Evolutionary conservation across 2,329 filamentous ascomycete genomes (phyloP), one percentile per base, ranked within the genome.

Genomic region (Venturia nashicola): DNA sequence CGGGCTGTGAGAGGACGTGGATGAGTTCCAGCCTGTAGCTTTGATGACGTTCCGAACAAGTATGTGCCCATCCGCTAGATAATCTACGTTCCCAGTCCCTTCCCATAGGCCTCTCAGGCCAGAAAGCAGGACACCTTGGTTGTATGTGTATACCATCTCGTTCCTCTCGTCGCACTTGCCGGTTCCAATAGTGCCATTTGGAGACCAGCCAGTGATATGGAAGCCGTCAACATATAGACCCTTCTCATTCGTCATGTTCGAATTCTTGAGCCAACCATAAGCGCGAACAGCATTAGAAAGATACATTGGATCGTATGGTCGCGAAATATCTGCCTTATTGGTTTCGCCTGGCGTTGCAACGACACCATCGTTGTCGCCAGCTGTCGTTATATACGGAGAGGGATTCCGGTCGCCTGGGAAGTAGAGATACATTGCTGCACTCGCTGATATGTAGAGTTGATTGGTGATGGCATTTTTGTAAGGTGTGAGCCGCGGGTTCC

Each of bases 401-500:
- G 82, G 78, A 67, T 92, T 90, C 43, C 81, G 75, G 72, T 96
- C 91, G 0, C 91, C 90, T 0, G 92, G 90, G 68, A 92, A 95
- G 71, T 93, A 83, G 5, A 94, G 81, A 72, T 96, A 97, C 93
- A 97, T 97, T 62, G 82, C 84, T 43, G 93, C 83, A 27, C 89
- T 94, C 0, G 90, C 91, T 0, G 92, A 82, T 66, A 97, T 90
- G 76, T 84, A 97, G 0, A 97, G 82, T 72, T 97, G 86, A 71
- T 97, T 97, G 39, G 93, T 97, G 69, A 97, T 95, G 67, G 93
- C 91, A 71, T 97, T 97, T 72, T 97, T 97, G 78, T 97, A 97
- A 0, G 91, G 91, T 46, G 81, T 75, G 36, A 93, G 77, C 43
- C 84, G 83, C 2, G 90, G 90, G 68, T 89, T 95, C 93, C 93